Conservation (phyloP, 1,284 basidiomycete species). For the Amylostereum chailletii region DNA sequence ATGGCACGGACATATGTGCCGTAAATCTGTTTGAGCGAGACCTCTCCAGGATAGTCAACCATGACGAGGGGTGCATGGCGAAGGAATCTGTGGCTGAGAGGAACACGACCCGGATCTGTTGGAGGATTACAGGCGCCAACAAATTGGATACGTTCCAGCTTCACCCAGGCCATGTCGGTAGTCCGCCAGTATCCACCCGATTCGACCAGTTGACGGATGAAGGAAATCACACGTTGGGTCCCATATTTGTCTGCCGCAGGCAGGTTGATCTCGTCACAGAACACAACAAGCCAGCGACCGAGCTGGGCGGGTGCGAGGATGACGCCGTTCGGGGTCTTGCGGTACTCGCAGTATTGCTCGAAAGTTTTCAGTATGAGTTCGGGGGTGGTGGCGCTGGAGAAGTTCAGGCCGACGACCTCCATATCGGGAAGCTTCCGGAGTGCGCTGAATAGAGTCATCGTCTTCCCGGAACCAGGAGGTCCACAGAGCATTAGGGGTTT, state of each 20-base stretch:
- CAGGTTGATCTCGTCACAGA: slow-evolving; percentile 99
- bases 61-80: slow-evolving; percentile 98
- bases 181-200: slow-evolving; percentile 93
- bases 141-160: slow-evolving; percentile 96
- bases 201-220: slow-evolving; percentile 96
- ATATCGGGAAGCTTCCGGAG: slow-evolving; percentile 96
- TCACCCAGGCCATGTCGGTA: slow-evolving; percentile 95
- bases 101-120: slow-evolving; percentile 99
- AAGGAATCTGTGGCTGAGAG: slow-evolving; percentile 93
- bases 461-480: slow-evolving; percentile 98
- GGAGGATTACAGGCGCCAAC: slow-evolving; percentile 99
- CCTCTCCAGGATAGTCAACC: slow-evolving; percentile 98
- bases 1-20: slow-evolving; percentile 97
- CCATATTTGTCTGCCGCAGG: slow-evolving; percentile 98
- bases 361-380: slow-evolving; percentile 98
- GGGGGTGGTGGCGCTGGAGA: slow-evolving; percentile 97
- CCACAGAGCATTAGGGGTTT: slow-evolving; percentile 98
- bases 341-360: slow-evolving; percentile 99
- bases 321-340: slow-evolving; percentile 96
- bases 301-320: slow-evolving; percentile 92
- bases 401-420: slow-evolving; percentile 98
- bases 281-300: slow-evolving; percentile 96
- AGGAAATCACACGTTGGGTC: slow-evolving; percentile 97
- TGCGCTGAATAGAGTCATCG: slow-evolving; percentile 99
- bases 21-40: slow-evolving; percentile 98